Percentiles rank a stretch among this genome's conserved stretches.
phyloP scores from a whole-genome alignment of 257 asterid species.

The Solanum stenotomum region DNA sequence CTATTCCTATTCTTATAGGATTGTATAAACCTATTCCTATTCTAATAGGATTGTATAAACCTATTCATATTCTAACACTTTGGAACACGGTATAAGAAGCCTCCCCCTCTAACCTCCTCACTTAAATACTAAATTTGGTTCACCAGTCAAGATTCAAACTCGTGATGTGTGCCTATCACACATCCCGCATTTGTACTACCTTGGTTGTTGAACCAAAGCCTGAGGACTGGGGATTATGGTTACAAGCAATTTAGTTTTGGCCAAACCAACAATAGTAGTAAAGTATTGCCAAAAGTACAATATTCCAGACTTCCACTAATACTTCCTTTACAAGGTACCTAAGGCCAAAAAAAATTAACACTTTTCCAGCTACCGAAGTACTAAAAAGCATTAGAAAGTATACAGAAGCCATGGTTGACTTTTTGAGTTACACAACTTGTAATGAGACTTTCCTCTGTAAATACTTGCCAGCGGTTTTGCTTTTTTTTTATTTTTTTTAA shows the following conservation, averaged over 20 bases:
- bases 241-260: background rate
- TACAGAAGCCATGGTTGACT: background rate
- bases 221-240: background rate
- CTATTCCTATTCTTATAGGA: no score
- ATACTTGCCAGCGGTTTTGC: background rate
- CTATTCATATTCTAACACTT: no score
- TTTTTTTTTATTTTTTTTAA: no score
- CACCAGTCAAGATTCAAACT: background rate
- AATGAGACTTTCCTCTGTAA: background rate
- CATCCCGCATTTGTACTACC: background rate
- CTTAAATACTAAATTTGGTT: background rate
- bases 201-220: background rate
- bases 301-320: background rate
- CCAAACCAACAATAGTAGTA: background rate
- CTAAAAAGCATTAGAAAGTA: background rate
- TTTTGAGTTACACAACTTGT: background rate
- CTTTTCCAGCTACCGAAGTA: background rate
- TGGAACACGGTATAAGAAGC: background rate
- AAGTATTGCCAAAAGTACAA: background rate
- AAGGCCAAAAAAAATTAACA: background rate
- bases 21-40: no score
- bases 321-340: background rate
- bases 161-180: background rate
- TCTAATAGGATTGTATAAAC: no score
- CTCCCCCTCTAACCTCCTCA: background rate